Evolutionary conservation across 345 rosid species (phyloP).

Genomic region (Salix brachista): DNA sequence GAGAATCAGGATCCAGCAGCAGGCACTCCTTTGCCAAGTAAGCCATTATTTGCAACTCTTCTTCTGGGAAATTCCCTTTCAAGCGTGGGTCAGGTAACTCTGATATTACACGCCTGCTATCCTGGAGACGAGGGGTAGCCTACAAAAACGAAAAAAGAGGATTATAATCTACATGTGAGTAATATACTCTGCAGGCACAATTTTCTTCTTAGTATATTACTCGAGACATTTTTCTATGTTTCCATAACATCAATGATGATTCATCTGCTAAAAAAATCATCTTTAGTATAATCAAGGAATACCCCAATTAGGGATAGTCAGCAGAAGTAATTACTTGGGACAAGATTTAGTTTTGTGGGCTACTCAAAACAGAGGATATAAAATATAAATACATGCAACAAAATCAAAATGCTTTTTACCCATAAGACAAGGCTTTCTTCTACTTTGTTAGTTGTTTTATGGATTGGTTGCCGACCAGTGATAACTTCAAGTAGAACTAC

Average conservation of each 20-base stretch:
- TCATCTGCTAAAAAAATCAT: background rate
- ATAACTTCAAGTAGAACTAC: slow-evolving; percentile 94
- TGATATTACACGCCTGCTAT: slow-evolving; percentile 51
- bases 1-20: slow-evolving; percentile 78
- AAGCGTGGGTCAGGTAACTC: slow-evolving; percentile 86
- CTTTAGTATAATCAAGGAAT: background rate
- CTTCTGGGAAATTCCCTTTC: slow-evolving; percentile 63
- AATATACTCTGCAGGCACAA: background rate
- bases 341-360: background rate
- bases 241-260: background rate
- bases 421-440: slow-evolving; percentile 95
- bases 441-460: slow-evolving; percentile 55
- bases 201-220: background rate
- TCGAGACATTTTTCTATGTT: background rate
- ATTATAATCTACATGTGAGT: background rate
- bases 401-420: slow-evolving; percentile 41
- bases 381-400: background rate
- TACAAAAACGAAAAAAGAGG: slow-evolving; percentile 22
- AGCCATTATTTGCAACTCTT: slow-evolving; percentile 92
- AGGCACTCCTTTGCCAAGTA: slow-evolving; percentile 92
- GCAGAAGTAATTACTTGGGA: background rate
- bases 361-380: background rate
- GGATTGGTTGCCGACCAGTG: slow-evolving; percentile 86
- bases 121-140: slow-evolving; percentile 84
- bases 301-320: background rate